Percentiles rank a stretch among this genome's conserved stretches.
Evolutionary conservation across 2,329 filamentous ascomycete genomes (phyloP).

Genomic region (Fusarium sp.): DNA sequence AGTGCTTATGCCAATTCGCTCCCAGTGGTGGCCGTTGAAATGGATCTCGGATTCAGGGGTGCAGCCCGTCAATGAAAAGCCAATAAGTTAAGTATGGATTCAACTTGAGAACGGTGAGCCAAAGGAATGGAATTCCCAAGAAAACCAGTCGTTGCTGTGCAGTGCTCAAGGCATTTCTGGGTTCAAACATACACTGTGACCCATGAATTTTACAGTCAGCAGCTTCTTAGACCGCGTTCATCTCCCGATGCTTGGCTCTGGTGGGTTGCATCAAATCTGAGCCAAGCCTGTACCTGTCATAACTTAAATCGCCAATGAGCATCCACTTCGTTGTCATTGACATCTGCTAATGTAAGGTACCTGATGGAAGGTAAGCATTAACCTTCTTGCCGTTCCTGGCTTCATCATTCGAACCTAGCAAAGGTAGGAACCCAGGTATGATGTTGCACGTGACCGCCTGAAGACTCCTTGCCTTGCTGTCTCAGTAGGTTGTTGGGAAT

Average conservation of each 20-base stretch:
- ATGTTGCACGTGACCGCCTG: constrained; percentile 1
- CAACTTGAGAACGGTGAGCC: not conserved
- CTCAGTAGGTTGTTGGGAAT: not conserved
- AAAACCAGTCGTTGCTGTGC: not conserved
- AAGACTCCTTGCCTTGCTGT: not conserved
- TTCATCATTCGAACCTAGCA: not conserved
- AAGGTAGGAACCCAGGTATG: not conserved
- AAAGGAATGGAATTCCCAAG: not conserved
- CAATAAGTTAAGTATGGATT: not conserved
- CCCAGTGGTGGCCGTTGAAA: constrained; percentile 17
- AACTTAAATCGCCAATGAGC: constrained; percentile 22
- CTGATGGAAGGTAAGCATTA: not conserved
- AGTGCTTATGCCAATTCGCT: constrained; percentile 12
- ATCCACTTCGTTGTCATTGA: constrained; percentile 12
- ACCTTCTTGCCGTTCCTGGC: not conserved
- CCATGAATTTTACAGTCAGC: too few relatives aligned
- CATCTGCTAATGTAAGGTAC: not conserved
- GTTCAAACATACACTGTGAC: not conserved
- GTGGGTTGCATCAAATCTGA: constrained; percentile 26
- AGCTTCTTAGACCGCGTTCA: not conserved
- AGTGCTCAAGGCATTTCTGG: not conserved
- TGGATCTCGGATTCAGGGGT: constrained; percentile 35
- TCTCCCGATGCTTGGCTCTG: not conserved
- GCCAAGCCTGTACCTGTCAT: constrained; percentile 13
- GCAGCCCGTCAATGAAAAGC: constrained; percentile 2